Evolutionary conservation across 345 rosid genomes (phyloP).

Genomic region (Gossypium thurberi): DNA sequence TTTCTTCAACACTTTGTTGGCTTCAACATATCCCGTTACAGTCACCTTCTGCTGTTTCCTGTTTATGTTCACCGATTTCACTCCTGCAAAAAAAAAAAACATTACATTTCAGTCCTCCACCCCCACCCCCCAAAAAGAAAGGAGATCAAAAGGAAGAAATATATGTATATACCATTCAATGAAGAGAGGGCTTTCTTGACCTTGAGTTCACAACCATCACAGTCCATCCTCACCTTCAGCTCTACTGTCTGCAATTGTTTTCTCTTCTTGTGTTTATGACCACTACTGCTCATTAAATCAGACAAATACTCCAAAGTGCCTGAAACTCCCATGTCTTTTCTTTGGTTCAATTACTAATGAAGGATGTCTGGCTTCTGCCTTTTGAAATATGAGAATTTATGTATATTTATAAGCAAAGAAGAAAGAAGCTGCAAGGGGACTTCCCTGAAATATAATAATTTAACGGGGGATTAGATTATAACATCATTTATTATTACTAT

Average conservation of each 20-base stretch:
- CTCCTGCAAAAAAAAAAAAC: slow-evolving; percentile 38
- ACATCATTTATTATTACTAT: too few species aligned
- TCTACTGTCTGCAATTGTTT: slow-evolving; percentile 79
- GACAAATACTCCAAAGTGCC: slow-evolving; percentile 79
- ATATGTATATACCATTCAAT: slow-evolving; percentile 46
- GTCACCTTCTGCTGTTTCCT: slow-evolving; percentile 89
- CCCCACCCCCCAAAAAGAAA: neutral
- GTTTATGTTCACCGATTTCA: slow-evolving; percentile 72
- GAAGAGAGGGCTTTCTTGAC: slow-evolving; percentile 84
- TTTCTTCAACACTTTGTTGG: slow-evolving; percentile 73
- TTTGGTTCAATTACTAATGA: neutral
- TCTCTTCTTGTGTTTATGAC: slow-evolving; percentile 51
- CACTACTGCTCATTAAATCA: slow-evolving; percentile 53
- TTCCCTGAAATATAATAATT: slow-evolving; percentile 12
- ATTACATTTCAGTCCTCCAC: too few species aligned
- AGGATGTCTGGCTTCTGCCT: neutral
- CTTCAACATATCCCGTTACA: slow-evolving; percentile 74
- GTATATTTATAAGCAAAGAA: neutral
- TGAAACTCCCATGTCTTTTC: slow-evolving; percentile 65
- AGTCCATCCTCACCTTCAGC: slow-evolving; percentile 95
- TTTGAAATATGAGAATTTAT: neutral
- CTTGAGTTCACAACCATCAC: slow-evolving; percentile 98
- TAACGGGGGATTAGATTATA: too few species aligned
- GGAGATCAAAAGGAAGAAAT: neutral
- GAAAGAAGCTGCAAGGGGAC: slow-evolving; percentile 21